These are phyloP conservation scores for Neophaeococcomyces mojaviensis DNA, from an alignment of 2,329 filamentous ascomycete genomes.

Conservation along the genomic window DNA sequence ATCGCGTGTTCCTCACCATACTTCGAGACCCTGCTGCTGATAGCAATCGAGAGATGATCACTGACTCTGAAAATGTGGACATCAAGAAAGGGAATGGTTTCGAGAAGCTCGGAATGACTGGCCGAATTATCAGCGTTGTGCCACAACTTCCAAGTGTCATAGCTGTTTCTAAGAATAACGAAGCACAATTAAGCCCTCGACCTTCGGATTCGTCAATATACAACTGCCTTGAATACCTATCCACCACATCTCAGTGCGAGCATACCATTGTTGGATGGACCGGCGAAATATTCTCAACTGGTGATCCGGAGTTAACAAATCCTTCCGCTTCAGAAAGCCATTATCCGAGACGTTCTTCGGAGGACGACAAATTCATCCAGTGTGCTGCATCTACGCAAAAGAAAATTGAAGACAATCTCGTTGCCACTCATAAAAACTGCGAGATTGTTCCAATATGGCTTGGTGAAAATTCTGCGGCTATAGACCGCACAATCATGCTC, in stretches of 20 bases:
- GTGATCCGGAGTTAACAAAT: slow-evolving; percentile 22
- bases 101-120: slow-evolving; percentile 46
- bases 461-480: slow-evolving; percentile 63
- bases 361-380: slow-evolving; percentile 7
- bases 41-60: not conserved
- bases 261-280: slow-evolving; percentile 94
- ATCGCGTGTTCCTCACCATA: too few species aligned
- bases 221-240: slow-evolving; percentile 81
- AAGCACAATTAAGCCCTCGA: slow-evolving; percentile 65
- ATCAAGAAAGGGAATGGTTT: not conserved
- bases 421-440: slow-evolving; percentile 65
- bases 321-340: not conserved
- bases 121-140: slow-evolving; percentile 56
- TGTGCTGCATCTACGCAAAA: slow-evolving; percentile 44
- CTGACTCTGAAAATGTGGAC: not conserved
- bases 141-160: slow-evolving; percentile 58
- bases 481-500: slow-evolving; percentile 61
- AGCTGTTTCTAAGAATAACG: slow-evolving; percentile 42
- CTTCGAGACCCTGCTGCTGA: too few species aligned
- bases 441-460: slow-evolving; percentile 86
- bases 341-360: not conserved
- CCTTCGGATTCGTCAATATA: slow-evolving; percentile 87
- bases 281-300: slow-evolving; percentile 63
- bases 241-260: slow-evolving; percentile 80
- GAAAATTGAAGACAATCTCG: slow-evolving; percentile 63